Percentiles rank a stretch among this genome's conserved stretches.
Conservation (phyloP, 805 yeast genomes). For the Hanseniaspora osmophila region DNA sequence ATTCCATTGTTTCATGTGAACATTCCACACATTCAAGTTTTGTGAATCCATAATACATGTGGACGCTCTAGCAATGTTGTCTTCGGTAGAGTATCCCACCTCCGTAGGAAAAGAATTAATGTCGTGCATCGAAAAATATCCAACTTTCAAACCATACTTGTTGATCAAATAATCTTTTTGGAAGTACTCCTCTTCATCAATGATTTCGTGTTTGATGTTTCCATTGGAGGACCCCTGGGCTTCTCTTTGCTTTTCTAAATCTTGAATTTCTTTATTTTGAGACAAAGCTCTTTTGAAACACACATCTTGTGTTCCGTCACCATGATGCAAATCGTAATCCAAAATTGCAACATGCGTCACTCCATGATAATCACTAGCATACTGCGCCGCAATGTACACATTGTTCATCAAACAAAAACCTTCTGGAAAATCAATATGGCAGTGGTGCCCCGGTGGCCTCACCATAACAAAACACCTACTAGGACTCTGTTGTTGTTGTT, state of each 20-base stretch:
- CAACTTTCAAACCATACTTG: conserved; percentile 40
- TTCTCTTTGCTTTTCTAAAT: conserved; percentile 5
- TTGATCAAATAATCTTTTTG: conserved; percentile 32
- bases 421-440: conserved; percentile 70
- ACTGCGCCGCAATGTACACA: conserved; percentile 69
- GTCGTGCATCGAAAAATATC: conserved; percentile 74
- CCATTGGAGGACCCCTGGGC: no score
- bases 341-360: conserved; percentile 71
- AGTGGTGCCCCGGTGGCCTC: conserved; percentile 81
- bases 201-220: conserved; percentile 15
- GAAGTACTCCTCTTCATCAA: conserved; percentile 6
- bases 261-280: conserved; percentile 30
- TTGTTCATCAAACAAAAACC: conserved; percentile 76
- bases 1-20: conserved; percentile 54
- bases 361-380: conserved; percentile 46
- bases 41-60: conserved; percentile 65
- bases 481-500: conserved; percentile 5
- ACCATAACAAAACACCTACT: conserved; percentile 50
- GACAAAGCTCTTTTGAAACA: conserved; percentile 63
- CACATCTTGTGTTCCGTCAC: conserved; percentile 80
- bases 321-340: conserved; percentile 79
- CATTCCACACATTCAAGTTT: conserved; percentile 70
- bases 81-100: conserved; percentile 57
- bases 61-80: conserved; percentile 59
- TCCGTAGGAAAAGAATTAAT: conserved; percentile 81